A percentile compares a stretch with the other conserved stretches of the same genome.
phyloP scores from a whole-genome alignment of 306 rosid genomes.

The Dryas alaskensis region DNA sequence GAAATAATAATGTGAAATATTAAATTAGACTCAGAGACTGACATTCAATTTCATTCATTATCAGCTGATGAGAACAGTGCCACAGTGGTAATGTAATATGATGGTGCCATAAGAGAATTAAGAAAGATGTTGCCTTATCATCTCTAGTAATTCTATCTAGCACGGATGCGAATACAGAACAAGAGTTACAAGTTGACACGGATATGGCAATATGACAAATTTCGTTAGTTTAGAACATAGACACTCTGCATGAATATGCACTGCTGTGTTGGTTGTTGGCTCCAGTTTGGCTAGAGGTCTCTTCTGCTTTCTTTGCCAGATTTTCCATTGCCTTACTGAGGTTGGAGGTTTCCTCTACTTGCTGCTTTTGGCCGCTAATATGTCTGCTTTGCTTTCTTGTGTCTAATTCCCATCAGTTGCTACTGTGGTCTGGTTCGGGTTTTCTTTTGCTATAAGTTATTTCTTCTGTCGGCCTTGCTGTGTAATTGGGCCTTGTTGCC shows the following conservation, averaged over 20 bases:
- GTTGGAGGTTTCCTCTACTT: background rate
- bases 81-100: background rate
- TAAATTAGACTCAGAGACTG: background rate
- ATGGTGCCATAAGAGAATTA: background rate
- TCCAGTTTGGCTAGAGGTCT: slow-evolving; percentile 5
- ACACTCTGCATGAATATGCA: background rate
- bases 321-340: background rate
- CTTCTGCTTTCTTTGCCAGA: background rate
- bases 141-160: background rate
- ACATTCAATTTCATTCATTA: background rate
- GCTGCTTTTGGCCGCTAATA: no score
- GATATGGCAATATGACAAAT: background rate
- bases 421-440: background rate
- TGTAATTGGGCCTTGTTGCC: background rate
- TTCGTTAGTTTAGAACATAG: background rate
- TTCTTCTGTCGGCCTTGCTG: background rate
- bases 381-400: background rate
- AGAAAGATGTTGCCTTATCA: background rate
- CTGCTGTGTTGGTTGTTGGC: background rate
- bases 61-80: background rate
- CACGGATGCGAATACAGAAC: background rate
- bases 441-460: background rate
- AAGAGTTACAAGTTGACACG: background rate
- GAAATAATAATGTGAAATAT: background rate
- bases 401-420: background rate